phyloP scores from a whole-genome alignment of 2,329 filamentous ascomycete species.

The Escovopsis sp. region DNA sequence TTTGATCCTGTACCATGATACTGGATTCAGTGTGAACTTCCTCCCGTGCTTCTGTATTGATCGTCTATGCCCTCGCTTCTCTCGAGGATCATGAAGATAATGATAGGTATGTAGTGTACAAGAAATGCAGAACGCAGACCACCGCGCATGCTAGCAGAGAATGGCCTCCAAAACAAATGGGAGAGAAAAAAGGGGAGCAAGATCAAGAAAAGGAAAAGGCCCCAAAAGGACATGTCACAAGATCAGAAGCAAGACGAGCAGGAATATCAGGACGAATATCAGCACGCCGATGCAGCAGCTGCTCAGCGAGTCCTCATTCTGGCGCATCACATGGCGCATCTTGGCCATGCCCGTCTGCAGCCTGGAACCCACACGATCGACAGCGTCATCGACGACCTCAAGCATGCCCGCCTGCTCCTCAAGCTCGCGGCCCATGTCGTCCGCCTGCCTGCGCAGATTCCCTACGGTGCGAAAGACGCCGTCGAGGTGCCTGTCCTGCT shows the following conservation, averaged over 20 bases:
- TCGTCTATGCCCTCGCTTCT: too few species aligned
- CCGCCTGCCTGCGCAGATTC: constrained; percentile 75
- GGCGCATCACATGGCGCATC: constrained; percentile 67
- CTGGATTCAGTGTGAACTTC: too few species aligned
- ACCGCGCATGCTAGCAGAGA: too few species aligned
- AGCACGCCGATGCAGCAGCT: constrained; percentile 84
- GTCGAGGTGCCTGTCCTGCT: constrained; percentile 87
- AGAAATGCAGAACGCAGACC: too few species aligned
- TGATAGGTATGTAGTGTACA: too few species aligned
- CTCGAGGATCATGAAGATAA: too few species aligned
- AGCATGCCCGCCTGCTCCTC: constrained; percentile 90
- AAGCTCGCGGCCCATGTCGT: constrained; percentile 89
- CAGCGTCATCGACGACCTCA: constrained; percentile 67
- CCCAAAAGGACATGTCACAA: constrained; percentile 23
- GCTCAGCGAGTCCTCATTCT: constrained; percentile 78
- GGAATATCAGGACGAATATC: constrained; percentile 73
- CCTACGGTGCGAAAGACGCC: constrained; percentile 88
- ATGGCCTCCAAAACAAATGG: background rate
- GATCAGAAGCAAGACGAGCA: constrained; percentile 64
- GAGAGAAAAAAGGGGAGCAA: background rate
- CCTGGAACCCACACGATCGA: constrained; percentile 75
- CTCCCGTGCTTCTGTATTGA: too few species aligned
- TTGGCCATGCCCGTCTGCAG: constrained; percentile 76
- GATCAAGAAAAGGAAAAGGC: background rate
- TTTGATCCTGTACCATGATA: too few species aligned